Base-by-base conservation (phyloP, 2,329 filamentous ascomycete genomes). In the Bipolaris oryzae region DNA sequence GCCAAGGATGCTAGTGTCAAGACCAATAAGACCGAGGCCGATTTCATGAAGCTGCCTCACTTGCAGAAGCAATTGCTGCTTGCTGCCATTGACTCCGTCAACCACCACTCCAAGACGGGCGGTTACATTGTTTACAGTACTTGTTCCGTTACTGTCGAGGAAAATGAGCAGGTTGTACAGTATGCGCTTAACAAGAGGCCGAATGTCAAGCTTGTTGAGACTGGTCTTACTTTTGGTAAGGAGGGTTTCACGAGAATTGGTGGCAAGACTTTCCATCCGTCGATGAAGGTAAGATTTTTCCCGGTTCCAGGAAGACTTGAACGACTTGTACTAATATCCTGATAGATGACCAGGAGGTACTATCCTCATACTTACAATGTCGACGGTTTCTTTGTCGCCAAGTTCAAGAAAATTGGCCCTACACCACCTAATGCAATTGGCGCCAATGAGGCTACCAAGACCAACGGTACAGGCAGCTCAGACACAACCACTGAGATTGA, bases 71-170 rank as follows among this genome's bases (percentile, higher is more conserved):
- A 98, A 79, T 84, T 99, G 53, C 81, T 99, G 11, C 85, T 99
- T 25, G 87, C 92, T 7, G 95, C 95, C 46, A 96, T 99, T 62
- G 95, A 99, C 80, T 96, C 91, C 0, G 91, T 96, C 15, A 92
- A 97, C 76, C 93, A 97, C 74, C 81, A 87, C 48, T 92, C 89
- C 77, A 96, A 96, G 78, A 96, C 93, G 0, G 95, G 95, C 50
- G 95, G 95, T 50, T 97, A 94, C 79, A 84, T 99, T 53, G 92
- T 97, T 61, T 97, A 99, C 81, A 97, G 94, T 16, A 99, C 95
- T 21, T 99, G 95, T 79, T 93, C 89, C 62, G 94, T 97, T 39
- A 96, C 92, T 0, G 86, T 97, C 7, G 94, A 98, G 75, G 94
- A 98, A 78, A 92, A 95, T 78, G 94, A 98, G 79, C 85, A 88